A percentile compares a stretch with the other conserved stretches of the same genome.
Evolutionary conservation across 208 protist species (phyloP).

Genomic region (Phytomonas francai): DNA sequence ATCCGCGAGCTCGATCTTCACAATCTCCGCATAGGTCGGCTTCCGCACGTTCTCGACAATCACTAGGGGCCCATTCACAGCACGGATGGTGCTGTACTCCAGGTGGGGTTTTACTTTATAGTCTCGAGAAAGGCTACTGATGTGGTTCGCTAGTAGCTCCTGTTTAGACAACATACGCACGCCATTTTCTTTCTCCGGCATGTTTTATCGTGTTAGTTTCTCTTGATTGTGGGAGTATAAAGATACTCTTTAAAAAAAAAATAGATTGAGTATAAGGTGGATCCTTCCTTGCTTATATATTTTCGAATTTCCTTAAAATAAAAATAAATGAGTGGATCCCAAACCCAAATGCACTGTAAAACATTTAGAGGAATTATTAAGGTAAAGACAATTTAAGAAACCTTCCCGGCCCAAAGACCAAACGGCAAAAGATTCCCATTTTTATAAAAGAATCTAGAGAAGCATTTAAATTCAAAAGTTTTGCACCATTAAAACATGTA

Average conservation of each 20-base stretch:
- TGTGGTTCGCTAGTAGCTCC: constrained; percentile 73
- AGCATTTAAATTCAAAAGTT: constrained; percentile 6
- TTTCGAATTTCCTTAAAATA: constrained; percentile 13
- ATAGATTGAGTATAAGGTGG: constrained; percentile 10
- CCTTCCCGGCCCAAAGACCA: background rate
- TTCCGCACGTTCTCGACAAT: constrained; percentile 99
- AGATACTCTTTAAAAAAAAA: constrained; percentile 8
- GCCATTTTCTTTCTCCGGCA: constrained; percentile 37
- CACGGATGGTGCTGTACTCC: constrained; percentile 98
- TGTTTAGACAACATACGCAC: constrained; percentile 78
- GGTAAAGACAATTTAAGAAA: constrained; percentile 1
- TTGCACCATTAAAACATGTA: constrained; percentile 4
- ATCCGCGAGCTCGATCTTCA: constrained; percentile 97
- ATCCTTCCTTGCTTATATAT: constrained; percentile 6
- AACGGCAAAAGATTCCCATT: background rate
- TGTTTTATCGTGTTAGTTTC: constrained; percentile 9
- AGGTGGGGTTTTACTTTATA: constrained; percentile 84
- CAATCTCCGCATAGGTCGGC: constrained; percentile 99
- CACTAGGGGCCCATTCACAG: constrained; percentile 99
- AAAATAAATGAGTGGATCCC: constrained; percentile 16
- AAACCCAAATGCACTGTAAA: constrained; percentile 13
- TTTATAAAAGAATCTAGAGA: background rate
- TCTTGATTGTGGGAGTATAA: background rate
- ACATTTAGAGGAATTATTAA: constrained; percentile 9
- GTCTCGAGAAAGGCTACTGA: constrained; percentile 51